These are phyloP conservation scores for Emergomyces pasteurianus DNA, from an alignment of 2,329 filamentous ascomycete genomes.

Conservation along the genomic window DNA sequence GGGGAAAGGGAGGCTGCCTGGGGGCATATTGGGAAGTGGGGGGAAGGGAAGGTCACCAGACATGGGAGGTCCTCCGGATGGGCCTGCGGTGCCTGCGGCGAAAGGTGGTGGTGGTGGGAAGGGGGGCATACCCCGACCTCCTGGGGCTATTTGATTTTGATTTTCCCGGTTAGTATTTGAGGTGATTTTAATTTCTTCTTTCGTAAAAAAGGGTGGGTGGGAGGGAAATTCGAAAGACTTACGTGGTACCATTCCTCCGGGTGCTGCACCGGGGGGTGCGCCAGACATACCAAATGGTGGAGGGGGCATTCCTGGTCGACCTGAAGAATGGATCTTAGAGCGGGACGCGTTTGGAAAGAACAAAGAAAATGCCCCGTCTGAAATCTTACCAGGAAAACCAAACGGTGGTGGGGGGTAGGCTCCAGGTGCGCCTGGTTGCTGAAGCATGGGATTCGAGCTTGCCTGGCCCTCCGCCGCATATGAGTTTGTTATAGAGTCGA, in stretches of 20 bases:
- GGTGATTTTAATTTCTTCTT: background rate
- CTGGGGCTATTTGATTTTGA: slow-evolving; percentile 35
- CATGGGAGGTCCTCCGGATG: slow-evolving; percentile 26
- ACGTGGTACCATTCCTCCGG: slow-evolving; percentile 40
- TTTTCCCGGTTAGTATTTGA: slow-evolving; percentile 8
- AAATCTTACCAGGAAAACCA: slow-evolving; percentile 49
- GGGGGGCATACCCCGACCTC: slow-evolving; percentile 39
- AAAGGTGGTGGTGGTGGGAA: slow-evolving; percentile 41
- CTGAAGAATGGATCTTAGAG: slow-evolving; percentile 14
- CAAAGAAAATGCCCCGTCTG: background rate
- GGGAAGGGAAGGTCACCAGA: slow-evolving; percentile 23
- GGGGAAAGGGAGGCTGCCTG: slow-evolving; percentile 33
- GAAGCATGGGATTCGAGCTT: slow-evolving; percentile 73
- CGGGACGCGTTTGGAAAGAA: background rate
- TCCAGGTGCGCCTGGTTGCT: slow-evolving; percentile 39
- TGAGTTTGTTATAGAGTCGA: slow-evolving; percentile 92
- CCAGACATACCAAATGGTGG: slow-evolving; percentile 47
- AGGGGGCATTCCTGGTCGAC: slow-evolving; percentile 30
- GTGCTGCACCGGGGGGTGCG: slow-evolving; percentile 26
- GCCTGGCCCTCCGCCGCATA: slow-evolving; percentile 91
- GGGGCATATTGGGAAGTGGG: slow-evolving; percentile 29
- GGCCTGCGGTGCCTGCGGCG: slow-evolving; percentile 15
- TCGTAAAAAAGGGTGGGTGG: background rate
- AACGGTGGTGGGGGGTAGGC: slow-evolving; percentile 45
- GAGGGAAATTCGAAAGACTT: slow-evolving; percentile 23